Evolutionary conservation across 2,329 filamentous ascomycete species (phyloP).

Genomic region (Trichoderma arundinaceum): DNA sequence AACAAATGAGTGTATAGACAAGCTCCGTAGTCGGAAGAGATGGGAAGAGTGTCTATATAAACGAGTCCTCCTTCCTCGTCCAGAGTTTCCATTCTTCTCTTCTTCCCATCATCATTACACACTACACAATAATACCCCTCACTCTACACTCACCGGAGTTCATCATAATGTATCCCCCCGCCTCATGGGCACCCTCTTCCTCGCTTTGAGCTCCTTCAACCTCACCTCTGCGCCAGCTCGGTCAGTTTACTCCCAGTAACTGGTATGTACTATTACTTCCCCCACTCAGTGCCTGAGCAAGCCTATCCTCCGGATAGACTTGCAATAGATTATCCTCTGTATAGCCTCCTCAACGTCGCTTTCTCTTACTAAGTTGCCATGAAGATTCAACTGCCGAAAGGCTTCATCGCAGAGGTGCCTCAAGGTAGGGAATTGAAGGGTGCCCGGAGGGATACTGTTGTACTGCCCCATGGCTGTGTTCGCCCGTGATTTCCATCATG

Average conservation of each 20-base stretch:
- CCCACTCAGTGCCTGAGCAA: too few species aligned
- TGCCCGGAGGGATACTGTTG: not conserved
- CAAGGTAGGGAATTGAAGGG: not conserved
- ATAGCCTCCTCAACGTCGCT: too few species aligned
- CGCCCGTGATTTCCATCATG: not conserved
- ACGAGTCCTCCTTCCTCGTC: too few species aligned
- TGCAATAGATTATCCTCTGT: too few species aligned
- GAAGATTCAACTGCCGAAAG: too few species aligned
- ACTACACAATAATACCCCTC: not conserved
- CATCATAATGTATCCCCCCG: too few species aligned
- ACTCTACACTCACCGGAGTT: not conserved
- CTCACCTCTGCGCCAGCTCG: not conserved
- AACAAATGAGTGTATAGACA: not conserved
- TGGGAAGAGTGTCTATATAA: not conserved
- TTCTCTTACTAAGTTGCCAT: too few species aligned
- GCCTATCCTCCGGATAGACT: too few species aligned
- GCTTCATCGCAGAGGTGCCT: too few species aligned
- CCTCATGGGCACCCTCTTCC: constrained; percentile 1
- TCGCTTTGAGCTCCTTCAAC: not conserved
- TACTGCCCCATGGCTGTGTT: not conserved
- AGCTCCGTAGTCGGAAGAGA: too few species aligned
- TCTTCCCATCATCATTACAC: not conserved
- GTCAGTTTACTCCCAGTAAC: not conserved
- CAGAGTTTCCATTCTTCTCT: too few species aligned
- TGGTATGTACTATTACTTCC: too few species aligned